Percentiles rank a stretch among this genome's conserved stretches.
Conservation (phyloP, 331 rosid genomes). For the Malus hybrid region DNA sequence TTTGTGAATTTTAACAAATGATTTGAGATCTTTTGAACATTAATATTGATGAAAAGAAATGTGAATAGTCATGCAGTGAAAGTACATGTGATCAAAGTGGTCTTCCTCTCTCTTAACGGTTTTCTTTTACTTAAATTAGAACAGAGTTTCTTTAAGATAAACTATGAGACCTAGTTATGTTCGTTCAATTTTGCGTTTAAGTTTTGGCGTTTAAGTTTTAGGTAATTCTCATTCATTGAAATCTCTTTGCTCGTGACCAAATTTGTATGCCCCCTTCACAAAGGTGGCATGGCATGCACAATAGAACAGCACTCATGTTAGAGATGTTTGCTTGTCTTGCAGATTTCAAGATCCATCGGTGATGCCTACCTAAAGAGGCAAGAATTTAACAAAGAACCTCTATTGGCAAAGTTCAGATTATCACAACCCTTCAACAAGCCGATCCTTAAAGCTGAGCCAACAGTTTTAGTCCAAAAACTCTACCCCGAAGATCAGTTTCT, state of each 20-base stretch:
- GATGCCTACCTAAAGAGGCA: conserved; percentile 89
- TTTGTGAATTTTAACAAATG: background rate
- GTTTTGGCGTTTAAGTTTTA: too few species aligned
- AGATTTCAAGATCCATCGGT: conserved; percentile 95
- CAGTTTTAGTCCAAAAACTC: conserved; percentile 57
- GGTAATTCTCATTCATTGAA: background rate
- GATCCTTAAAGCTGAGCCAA: conserved; percentile 83
- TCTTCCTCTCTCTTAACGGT: background rate
- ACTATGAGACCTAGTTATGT: background rate
- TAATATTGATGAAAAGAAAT: too few species aligned
- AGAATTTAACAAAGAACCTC: conserved; percentile 80
- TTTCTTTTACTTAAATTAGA: too few species aligned
- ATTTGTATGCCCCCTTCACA: background rate
- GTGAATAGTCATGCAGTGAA: background rate
- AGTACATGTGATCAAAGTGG: background rate
- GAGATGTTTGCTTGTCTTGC: conserved; percentile 19
- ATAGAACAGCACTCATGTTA: background rate
- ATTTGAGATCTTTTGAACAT: background rate
- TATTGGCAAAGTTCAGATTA: conserved; percentile 72
- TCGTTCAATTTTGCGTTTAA: background rate
- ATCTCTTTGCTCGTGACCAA: background rate
- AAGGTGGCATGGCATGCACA: background rate
- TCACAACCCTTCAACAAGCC: conserved; percentile 63
- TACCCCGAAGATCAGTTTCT: conserved; percentile 68
- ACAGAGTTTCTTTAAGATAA: background rate